phyloP scores from a whole-genome alignment of 257 asterid genomes.

The Plectranthus barbatus region DNA sequence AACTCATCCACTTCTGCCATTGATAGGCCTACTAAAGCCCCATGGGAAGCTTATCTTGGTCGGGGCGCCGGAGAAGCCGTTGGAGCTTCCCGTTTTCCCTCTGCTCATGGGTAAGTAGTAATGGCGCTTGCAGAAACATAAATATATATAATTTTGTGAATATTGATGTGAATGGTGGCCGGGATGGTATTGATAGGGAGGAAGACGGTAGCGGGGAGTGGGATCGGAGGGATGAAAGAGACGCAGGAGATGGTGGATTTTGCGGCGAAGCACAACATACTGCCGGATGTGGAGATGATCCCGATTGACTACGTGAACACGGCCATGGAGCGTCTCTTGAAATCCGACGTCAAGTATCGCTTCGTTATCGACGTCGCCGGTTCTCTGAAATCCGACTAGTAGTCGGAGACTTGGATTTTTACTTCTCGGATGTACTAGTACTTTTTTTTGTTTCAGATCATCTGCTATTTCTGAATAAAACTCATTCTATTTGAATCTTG shows the following conservation, averaged over 20 bases:
- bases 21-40: conserved; percentile 34
- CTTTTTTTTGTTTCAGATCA: too few relatives aligned
- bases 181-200: conserved; percentile 23
- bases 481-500: too few relatives aligned
- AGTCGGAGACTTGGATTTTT: too few relatives aligned
- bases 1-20: conserved; percentile 33
- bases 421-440: too few relatives aligned
- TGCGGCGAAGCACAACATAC: conserved; percentile 40
- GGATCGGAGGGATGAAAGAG: conserved; percentile 41
- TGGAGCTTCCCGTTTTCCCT: conserved; percentile 39
- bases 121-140: too few relatives aligned
- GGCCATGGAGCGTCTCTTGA: conserved; percentile 38
- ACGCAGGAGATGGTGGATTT: conserved; percentile 60
- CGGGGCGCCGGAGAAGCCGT: conserved; percentile 55
- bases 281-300: conserved; percentile 43
- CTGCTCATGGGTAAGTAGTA: conserved; percentile 27
- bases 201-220: conserved; percentile 36
- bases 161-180: too few relatives aligned
- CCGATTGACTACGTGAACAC: conserved; percentile 39
- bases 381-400: conserved; percentile 24
- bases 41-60: conserved; percentile 47
- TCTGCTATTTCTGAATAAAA: too few relatives aligned
- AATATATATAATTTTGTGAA: too few relatives aligned
- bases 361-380: conserved; percentile 45
- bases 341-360: conserved; percentile 45